A percentile compares a stretch with the other conserved stretches of the same genome.
Evolutionary conservation across 1,139 yeast species (phyloP).

Genomic region (Waltiozyma sp.): DNA sequence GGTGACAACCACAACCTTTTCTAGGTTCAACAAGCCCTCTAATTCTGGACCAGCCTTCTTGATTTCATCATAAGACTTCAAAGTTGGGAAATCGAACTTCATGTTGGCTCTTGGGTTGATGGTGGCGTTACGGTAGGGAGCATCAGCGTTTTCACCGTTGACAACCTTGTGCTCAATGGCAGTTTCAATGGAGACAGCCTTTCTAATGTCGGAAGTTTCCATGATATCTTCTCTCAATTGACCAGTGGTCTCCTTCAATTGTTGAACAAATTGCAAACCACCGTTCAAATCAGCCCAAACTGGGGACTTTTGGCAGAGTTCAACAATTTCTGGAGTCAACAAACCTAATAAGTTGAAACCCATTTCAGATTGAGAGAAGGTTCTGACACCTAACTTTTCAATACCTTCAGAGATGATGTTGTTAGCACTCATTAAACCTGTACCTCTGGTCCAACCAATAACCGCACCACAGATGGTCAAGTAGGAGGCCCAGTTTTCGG

Average conservation of each 20-base stretch:
- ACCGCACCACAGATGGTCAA: constrained; percentile 96
- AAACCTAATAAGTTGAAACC: constrained; percentile 95
- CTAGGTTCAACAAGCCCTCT: constrained; percentile 88
- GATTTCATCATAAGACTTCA: constrained; percentile 67
- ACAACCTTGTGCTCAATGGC: constrained; percentile 89
- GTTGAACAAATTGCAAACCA: constrained; percentile 89
- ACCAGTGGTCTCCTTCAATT: constrained; percentile 81
- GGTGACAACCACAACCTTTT: constrained; percentile 83
- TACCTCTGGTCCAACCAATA: constrained; percentile 99
- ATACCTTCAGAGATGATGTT: constrained; percentile 96
- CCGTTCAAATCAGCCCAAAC: constrained; percentile 98
- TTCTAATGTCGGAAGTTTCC: constrained; percentile 84
- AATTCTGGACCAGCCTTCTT: constrained; percentile 63
- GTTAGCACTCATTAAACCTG: constrained; percentile 96
- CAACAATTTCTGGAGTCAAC: constrained; percentile 75
- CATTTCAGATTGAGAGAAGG: constrained; percentile 98
- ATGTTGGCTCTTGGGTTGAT: constrained; percentile 91
- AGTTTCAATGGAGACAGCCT: constrained; percentile 90
- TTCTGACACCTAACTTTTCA: constrained; percentile 91
- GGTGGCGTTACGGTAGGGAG: constrained; percentile 64
- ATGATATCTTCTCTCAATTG: constrained; percentile 71
- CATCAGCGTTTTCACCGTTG: constrained; percentile 83
- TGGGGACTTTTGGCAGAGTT: constrained; percentile 86
- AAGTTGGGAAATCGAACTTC: constrained; percentile 84
- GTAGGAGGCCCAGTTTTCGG: constrained; percentile 93